These are phyloP conservation scores for Mycena amicta DNA, from an alignment of 768 basidiomycete species.

Conservation along the genomic window DNA sequence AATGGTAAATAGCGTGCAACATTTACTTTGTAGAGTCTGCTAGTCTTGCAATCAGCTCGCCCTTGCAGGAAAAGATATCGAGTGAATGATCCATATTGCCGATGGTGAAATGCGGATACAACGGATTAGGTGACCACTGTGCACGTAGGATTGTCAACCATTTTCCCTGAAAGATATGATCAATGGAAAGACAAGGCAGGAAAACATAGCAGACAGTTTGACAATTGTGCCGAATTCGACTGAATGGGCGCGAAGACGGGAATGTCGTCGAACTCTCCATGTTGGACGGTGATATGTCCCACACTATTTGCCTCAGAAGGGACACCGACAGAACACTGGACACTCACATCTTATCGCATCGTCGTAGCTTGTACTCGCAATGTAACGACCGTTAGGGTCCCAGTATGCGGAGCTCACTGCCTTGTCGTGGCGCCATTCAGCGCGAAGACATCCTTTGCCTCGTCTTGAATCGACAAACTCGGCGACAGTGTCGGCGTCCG, in stretches of 20 bases:
- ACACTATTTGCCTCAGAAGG: slow-evolving; percentile 51
- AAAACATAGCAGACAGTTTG: too few relatives aligned
- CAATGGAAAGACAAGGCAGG: too few relatives aligned
- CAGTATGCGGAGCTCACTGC: slow-evolving; percentile 85
- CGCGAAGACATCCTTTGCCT: slow-evolving; percentile 61
- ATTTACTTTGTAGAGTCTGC: slow-evolving; percentile 58
- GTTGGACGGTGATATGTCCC: slow-evolving; percentile 64
- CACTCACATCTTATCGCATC: slow-evolving; percentile 70
- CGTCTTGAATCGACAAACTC: slow-evolving; percentile 52
- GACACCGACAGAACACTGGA: slow-evolving; percentile 4
- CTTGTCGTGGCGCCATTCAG: slow-evolving; percentile 69
- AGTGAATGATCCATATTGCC: slow-evolving; percentile 80
- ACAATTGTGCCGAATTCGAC: slow-evolving; percentile 68
- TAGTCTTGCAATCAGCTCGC: slow-evolving; percentile 68
- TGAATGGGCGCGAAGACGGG: slow-evolving; percentile 65
- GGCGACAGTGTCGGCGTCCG: slow-evolving; percentile 46
- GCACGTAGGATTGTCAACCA: slow-evolving; percentile 82
- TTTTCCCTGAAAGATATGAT: too few relatives aligned
- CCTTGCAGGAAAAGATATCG: slow-evolving; percentile 76
- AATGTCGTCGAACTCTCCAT: slow-evolving; percentile 53
- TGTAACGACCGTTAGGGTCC: slow-evolving; percentile 77
- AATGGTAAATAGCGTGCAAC: neutral
- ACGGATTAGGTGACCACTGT: slow-evolving; percentile 77
- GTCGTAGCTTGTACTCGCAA: slow-evolving; percentile 87
- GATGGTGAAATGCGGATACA: slow-evolving; percentile 85